Evolutionary conservation across 345 rosid species (phyloP).

Genomic region (Bruguiera sexangula): DNA sequence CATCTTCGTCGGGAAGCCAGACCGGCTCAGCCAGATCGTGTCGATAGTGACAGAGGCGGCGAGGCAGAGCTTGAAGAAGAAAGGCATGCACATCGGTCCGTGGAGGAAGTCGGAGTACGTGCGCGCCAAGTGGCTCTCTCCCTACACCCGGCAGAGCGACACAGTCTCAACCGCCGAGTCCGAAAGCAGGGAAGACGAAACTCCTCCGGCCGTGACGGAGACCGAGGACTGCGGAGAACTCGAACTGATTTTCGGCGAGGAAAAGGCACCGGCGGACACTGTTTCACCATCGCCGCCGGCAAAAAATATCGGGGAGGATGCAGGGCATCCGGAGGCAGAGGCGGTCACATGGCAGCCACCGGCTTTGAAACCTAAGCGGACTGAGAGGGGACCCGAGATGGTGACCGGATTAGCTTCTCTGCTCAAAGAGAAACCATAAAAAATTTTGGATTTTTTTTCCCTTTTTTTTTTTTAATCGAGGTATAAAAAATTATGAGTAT

Average conservation of each 20-base stretch:
- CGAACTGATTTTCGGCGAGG: slow-evolving; percentile 64
- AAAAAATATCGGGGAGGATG: slow-evolving; percentile 11
- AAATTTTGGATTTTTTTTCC: slow-evolving; percentile 38
- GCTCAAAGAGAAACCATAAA: slow-evolving; percentile 64
- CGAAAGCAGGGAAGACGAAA: slow-evolving; percentile 12
- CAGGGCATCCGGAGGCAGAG: not conserved
- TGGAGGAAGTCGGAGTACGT: slow-evolving; percentile 90
- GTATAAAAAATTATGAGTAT: slow-evolving; percentile 16
- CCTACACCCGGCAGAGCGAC: slow-evolving; percentile 24
- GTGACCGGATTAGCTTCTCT: slow-evolving; percentile 91
- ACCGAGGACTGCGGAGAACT: slow-evolving; percentile 39
- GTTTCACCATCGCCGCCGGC: slow-evolving; percentile 9
- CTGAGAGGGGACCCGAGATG: slow-evolving; percentile 56
- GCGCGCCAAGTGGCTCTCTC: slow-evolving; percentile 79
- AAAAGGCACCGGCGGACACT: slow-evolving; percentile 11
- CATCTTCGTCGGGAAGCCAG: slow-evolving; percentile 70
- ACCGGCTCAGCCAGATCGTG: slow-evolving; percentile 68
- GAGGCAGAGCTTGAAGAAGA: slow-evolving; percentile 80
- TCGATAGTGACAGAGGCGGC: slow-evolving; percentile 63
- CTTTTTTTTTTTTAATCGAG: slow-evolving; percentile 10
- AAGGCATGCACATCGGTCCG: slow-evolving; percentile 79
- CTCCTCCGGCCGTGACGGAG: not conserved
- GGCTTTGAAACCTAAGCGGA: slow-evolving; percentile 52
- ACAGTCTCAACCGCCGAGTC: slow-evolving; percentile 3
- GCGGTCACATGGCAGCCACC: slow-evolving; percentile 52